Evolutionary conservation across 768 basidiomycete genomes (phyloP).

Genomic region (Lactarius sanguifluus): DNA sequence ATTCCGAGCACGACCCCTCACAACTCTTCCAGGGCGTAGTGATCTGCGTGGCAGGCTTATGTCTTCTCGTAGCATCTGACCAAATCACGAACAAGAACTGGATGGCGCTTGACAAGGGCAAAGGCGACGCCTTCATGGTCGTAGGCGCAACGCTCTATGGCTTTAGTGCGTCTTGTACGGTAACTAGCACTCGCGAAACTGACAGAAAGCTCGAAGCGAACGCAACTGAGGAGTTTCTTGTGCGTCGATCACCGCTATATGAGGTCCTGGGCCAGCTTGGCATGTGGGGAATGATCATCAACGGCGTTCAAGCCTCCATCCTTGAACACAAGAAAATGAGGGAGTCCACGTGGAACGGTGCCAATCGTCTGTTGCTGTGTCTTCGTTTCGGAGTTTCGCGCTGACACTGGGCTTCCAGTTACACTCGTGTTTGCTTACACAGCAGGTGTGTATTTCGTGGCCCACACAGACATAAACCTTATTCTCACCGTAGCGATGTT

Average conservation of each 20-base stretch:
- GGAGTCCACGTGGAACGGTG: conserved; percentile 68
- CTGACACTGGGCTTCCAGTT: conserved; percentile 38
- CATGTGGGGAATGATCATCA: conserved; percentile 80
- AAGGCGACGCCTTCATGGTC: conserved; percentile 87
- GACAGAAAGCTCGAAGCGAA: conserved; percentile 52
- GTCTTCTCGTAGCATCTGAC: conserved; percentile 77
- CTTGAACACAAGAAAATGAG: conserved; percentile 71
- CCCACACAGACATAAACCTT: background rate
- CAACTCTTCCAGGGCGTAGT: conserved; percentile 54
- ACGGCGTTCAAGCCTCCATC: conserved; percentile 71
- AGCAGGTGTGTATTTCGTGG: conserved; percentile 33
- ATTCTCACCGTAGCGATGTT: conserved; percentile 58
- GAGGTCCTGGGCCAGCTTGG: conserved; percentile 88
- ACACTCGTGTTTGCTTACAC: conserved; percentile 55
- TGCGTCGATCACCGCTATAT: conserved; percentile 74
- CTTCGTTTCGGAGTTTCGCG: background rate
- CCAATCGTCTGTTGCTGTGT: conserved; percentile 53
- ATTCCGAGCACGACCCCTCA: conserved; percentile 5
- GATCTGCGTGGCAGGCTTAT: conserved; percentile 73
- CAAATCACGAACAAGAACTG: conserved; percentile 75
- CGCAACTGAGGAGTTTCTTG: conserved; percentile 86
- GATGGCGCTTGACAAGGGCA: conserved; percentile 59
- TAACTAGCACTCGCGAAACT: background rate
- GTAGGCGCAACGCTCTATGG: conserved; percentile 84
- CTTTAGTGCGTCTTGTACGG: conserved; percentile 56